These are phyloP conservation scores for Peronosclerospora sorghi DNA, from an alignment of 352 stramenopile species.

Conservation along the genomic window DNA sequence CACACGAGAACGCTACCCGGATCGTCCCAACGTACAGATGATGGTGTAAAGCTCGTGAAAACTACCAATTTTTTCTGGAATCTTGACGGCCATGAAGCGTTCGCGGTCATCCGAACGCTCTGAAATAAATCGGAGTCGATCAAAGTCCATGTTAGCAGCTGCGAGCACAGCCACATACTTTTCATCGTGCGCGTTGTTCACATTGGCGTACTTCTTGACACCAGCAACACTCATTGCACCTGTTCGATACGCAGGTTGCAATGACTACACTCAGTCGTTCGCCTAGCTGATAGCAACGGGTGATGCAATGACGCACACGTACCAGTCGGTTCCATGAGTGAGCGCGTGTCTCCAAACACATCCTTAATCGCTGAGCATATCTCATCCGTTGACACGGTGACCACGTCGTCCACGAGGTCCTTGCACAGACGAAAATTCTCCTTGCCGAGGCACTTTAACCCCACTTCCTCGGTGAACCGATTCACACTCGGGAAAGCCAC, in stretches of 20 bases:
- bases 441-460: slow-evolving; percentile 86
- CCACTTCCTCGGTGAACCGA: slow-evolving; percentile 96
- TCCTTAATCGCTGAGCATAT: slow-evolving; percentile 90
- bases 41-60: slow-evolving; percentile 80
- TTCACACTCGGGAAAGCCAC: slow-evolving; percentile 89
- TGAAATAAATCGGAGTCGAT: slow-evolving; percentile 92
- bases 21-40: slow-evolving; percentile 38
- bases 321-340: slow-evolving; percentile 89
- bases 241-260: slow-evolving; percentile 11
- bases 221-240: slow-evolving; percentile 94
- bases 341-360: slow-evolving; percentile 89
- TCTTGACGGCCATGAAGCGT: slow-evolving; percentile 91
- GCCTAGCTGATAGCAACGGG: background rate
- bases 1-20: no score
- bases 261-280: background rate
- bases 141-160: slow-evolving; percentile 99
- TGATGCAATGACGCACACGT: slow-evolving; percentile 7
- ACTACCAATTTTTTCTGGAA: slow-evolving; percentile 90
- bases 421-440: slow-evolving; percentile 94
- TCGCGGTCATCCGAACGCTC: slow-evolving; percentile 89
- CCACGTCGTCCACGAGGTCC: slow-evolving; percentile 91
- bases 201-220: slow-evolving; percentile 88
- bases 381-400: slow-evolving; percentile 95
- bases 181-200: slow-evolving; percentile 34
- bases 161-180: slow-evolving; percentile 93